A percentile compares a stretch with the other conserved stretches of the same genome.
phyloP scores from a whole-genome alignment of 1,284 basidiomycete species.

The Xanthoconium separans region DNA sequence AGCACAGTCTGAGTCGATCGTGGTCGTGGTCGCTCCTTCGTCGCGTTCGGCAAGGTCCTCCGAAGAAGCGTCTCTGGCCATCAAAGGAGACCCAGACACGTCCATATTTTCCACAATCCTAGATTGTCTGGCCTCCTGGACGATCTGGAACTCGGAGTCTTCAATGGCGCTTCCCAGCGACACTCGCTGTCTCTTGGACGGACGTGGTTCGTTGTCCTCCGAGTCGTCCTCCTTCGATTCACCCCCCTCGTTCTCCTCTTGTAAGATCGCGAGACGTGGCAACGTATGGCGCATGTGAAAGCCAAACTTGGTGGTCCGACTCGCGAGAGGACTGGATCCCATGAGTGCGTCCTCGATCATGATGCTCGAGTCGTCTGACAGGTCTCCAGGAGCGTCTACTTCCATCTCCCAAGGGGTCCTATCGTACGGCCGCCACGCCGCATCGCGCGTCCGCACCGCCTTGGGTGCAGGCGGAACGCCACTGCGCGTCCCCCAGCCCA shows the following conservation, averaged over 20 bases:
- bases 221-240: constrained; percentile 14
- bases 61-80: constrained; percentile 8
- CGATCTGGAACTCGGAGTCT: neutral
- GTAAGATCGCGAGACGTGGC: constrained; percentile 24
- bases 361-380: neutral
- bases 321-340: constrained; percentile 30
- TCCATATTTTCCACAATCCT: constrained; percentile 29
- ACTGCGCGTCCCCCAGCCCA: constrained; percentile 11
- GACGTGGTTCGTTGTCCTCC: constrained; percentile 13
- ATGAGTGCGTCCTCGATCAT: constrained; percentile 17
- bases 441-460: constrained; percentile 22
- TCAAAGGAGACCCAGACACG: constrained; percentile 28
- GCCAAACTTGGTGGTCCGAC: constrained; percentile 17
- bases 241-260: constrained; percentile 24
- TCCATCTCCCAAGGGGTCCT: constrained; percentile 29
- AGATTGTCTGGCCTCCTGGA: constrained; percentile 11
- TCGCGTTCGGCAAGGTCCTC: neutral
- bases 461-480: constrained; percentile 29
- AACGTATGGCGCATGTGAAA: constrained; percentile 6
- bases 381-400: constrained; percentile 8
- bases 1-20: neutral
- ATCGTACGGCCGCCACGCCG: constrained; percentile 20
- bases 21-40: neutral
- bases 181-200: constrained; percentile 20
- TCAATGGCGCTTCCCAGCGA: neutral